These are phyloP conservation scores for Penicillium verrucosum DNA, from an alignment of 2,329 filamentous ascomycete genomes.

Conservation along the genomic window DNA sequence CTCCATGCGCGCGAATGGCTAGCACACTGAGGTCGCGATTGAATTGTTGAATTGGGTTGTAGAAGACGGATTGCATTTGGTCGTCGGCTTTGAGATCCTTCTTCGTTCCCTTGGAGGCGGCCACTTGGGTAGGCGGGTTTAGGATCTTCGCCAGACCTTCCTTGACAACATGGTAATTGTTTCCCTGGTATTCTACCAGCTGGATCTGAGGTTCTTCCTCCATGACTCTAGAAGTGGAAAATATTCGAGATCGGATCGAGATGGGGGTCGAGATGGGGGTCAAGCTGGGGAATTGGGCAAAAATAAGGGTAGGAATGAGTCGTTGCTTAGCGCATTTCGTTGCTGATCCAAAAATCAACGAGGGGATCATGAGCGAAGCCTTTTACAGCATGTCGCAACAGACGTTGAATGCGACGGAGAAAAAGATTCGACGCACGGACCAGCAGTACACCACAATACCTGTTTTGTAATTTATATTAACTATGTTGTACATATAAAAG, in stretches of 20 bases:
- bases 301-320: neutral
- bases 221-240: conserved; percentile 17
- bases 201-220: conserved; percentile 19
- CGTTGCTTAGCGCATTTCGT: conserved; percentile 12
- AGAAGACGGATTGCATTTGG: conserved; percentile 78
- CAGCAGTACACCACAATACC: conserved; percentile 5
- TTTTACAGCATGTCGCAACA: conserved; percentile 8
- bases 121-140: conserved; percentile 52
- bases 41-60: conserved; percentile 99
- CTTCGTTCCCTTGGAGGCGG: conserved; percentile 43
- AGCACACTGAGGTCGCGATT: conserved; percentile 93
- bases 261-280: neutral
- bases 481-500: neutral
- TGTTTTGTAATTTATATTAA: conserved; percentile 1
- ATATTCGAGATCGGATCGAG: conserved; percentile 6
- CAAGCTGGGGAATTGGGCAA: conserved; percentile 1
- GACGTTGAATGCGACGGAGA: conserved; percentile 10
- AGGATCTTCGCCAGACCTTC: conserved; percentile 69
- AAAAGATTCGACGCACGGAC: conserved; percentile 24
- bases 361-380: conserved; percentile 16
- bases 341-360: conserved; percentile 2
- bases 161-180: conserved; percentile 58
- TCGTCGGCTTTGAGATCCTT: conserved; percentile 51
- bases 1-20: conserved; percentile 83
- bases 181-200: conserved; percentile 47